These are phyloP conservation scores for Ambrosia trifida DNA, from an alignment of 129 eudicot species.

Conservation along the genomic window DNA sequence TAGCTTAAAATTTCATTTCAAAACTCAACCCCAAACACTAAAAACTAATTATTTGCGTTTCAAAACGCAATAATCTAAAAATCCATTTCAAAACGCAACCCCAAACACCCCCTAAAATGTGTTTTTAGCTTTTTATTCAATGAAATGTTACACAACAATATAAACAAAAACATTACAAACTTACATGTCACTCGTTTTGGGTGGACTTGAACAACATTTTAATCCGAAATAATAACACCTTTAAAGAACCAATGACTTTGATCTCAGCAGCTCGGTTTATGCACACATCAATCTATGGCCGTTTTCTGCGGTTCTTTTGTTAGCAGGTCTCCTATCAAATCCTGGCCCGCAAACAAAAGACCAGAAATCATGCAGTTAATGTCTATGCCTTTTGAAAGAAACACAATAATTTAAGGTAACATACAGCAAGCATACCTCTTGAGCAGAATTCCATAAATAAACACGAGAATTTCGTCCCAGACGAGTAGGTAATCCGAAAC, in stretches of 20 bases:
- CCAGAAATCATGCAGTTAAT: not conserved
- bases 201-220: constrained; percentile 62
- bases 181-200: constrained; percentile 35
- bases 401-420: not conserved
- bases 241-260: constrained; percentile 62
- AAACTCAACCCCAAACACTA: too few relatives aligned
- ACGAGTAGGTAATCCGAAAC: constrained; percentile 3
- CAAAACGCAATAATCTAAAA: too few relatives aligned
- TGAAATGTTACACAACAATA: not conserved
- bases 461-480: not conserved
- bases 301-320: constrained; percentile 57
- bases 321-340: constrained; percentile 33
- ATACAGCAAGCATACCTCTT: constrained; percentile 17
- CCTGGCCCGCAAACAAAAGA: not conserved
- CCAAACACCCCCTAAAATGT: not conserved
- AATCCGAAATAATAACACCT: constrained; percentile 65
- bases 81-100: too few relatives aligned
- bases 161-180: not conserved
- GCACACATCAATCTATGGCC: constrained; percentile 47
- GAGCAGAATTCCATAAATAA: constrained; percentile 3
- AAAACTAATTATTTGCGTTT: too few relatives aligned
- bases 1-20: too few relatives aligned
- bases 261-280: constrained; percentile 60
- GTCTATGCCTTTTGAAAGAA: not conserved
- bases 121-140: not conserved